Percentiles rank a stretch among this genome's conserved stretches.
phyloP scores from a whole-genome alignment of 2,329 filamentous ascomycete genomes.

The Colletotrichum cereale region DNA sequence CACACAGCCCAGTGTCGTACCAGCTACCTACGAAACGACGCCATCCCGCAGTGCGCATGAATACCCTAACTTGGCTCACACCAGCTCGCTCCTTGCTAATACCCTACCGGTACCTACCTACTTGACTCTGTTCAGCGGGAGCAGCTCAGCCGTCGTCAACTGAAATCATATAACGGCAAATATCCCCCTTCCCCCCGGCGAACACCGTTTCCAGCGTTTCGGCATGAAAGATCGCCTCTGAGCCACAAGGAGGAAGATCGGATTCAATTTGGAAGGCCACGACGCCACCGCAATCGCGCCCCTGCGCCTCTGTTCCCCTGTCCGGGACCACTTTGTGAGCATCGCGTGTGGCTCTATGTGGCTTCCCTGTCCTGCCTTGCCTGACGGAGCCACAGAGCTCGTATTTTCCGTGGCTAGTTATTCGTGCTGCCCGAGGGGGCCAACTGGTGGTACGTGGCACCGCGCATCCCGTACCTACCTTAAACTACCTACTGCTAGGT shows the following conservation, averaged over 20 bases:
- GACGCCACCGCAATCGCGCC: conserved; percentile 29
- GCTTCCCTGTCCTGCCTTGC: conserved; percentile 14
- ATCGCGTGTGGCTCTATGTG: conserved; percentile 28
- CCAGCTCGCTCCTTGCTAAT: conserved; percentile 17
- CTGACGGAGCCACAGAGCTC: conserved; percentile 27
- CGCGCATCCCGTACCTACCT: conserved; percentile 1
- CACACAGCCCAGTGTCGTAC: conserved; percentile 31
- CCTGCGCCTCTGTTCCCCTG: conserved; percentile 13
- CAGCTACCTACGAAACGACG: conserved; percentile 39
- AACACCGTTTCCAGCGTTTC: conserved; percentile 13
- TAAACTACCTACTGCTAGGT: background rate
- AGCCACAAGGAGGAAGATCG: conserved; percentile 34
- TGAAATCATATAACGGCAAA: conserved; percentile 25
- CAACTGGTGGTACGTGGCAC: conserved; percentile 18
- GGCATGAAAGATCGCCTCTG: conserved; percentile 40
- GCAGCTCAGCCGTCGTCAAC: conserved; percentile 10
- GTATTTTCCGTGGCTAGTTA: conserved; percentile 28
- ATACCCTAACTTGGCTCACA: conserved; percentile 13
- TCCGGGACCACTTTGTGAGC: conserved; percentile 11
- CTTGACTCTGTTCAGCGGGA: background rate
- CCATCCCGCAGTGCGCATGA: conserved; percentile 28
- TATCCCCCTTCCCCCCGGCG: conserved; percentile 10
- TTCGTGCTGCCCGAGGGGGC: conserved; percentile 27
- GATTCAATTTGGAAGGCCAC: conserved; percentile 19
- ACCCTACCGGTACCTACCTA: background rate